These are phyloP conservation scores for Pleoardoris graminearum DNA, from an alignment of 2,329 filamentous ascomycete genomes.

Conservation along the genomic window DNA sequence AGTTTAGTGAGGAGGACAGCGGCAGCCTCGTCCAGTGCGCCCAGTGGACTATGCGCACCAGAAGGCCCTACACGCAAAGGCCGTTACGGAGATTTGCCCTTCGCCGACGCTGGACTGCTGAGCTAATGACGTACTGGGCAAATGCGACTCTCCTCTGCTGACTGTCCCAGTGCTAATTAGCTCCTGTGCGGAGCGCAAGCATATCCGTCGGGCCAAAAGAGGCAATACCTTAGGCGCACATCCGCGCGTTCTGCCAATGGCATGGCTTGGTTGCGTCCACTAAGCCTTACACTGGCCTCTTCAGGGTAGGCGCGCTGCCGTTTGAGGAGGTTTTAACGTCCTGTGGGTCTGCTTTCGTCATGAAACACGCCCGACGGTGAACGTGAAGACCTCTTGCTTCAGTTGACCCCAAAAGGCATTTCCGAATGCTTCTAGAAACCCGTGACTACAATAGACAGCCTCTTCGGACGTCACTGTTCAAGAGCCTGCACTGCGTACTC, in stretches of 20 bases:
- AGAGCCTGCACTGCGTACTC: slow-evolving; percentile 7
- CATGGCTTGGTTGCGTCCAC: background rate
- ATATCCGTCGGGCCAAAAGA: slow-evolving; percentile 12
- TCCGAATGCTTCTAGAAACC: slow-evolving; percentile 20
- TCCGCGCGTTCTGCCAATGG: slow-evolving; percentile 1
- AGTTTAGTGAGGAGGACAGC: slow-evolving; percentile 6
- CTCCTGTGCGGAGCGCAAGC: slow-evolving; percentile 3
- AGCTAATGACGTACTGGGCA: background rate
- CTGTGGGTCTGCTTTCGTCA: slow-evolving; percentile 4
- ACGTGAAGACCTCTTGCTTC: background rate
- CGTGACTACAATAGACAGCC: slow-evolving; percentile 7
- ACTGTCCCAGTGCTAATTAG: slow-evolving; percentile 15
- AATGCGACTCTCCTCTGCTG: slow-evolving; percentile 7
- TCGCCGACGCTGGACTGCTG: slow-evolving; percentile 15
- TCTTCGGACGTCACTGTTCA: slow-evolving; percentile 9
- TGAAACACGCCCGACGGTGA: slow-evolving; percentile 8
- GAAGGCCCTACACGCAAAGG: slow-evolving; percentile 1
- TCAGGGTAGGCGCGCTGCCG: slow-evolving; percentile 1
- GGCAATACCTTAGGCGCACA: slow-evolving; percentile 17
- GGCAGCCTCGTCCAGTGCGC: slow-evolving; percentile 13
- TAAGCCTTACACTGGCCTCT: slow-evolving; percentile 1
- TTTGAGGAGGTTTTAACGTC: slow-evolving; percentile 12
- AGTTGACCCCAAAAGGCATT: slow-evolving; percentile 8
- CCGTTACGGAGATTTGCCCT: slow-evolving; percentile 11
- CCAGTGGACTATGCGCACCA: slow-evolving; percentile 12